Base-by-base conservation (phyloP, 441 rosid species). In the Pelargonium australe region DNA sequence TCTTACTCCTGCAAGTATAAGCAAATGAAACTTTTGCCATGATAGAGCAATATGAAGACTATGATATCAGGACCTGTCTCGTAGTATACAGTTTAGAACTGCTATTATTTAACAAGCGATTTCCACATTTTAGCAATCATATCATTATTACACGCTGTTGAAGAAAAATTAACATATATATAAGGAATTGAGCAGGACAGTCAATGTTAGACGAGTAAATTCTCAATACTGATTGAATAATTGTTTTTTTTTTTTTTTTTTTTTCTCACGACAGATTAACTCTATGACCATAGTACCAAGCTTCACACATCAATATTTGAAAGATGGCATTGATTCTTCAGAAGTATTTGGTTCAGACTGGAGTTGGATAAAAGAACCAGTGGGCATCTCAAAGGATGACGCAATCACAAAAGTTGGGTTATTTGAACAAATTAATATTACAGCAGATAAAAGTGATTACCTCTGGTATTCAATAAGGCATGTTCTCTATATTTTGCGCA, bases 391-490 rank as follows among this genome's bases (percentile, higher is more conserved):
- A 65, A 86, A 86, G 78, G 73, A 73, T 0, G 81, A 81, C 73
- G 87, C 97, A 68, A 84, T 86, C 55, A 68, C 72, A 66, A 89
- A 80, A 82, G 75, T 53, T 67, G 99, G 98, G 78, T 78, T 95
- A 71, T 55, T 89, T 68, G 99, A 95, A 80, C 97, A 95, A 81
- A 86, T 95, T 73, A 85, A 85, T 78, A 89, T 94, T 16, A 90
- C 97, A 57, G 87, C 95, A 66, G 97, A 95, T 77, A 73, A 75
- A 77, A 91, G 91, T 28, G 97, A 95, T 72, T 91, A 87, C 84
- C 77, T 95, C 73, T 95, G 99, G 99, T 95, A 95, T 80, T 90
- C 96, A 5, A 68, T 83, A 73, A 86, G 96, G 99, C 89, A 84
- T 65, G n/a, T 1, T 43, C 47, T 2, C 25, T 17, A 3, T 11